phyloP scores from a whole-genome alignment of 1,284 basidiomycete genomes.

The Apiotrichum sp. region DNA sequence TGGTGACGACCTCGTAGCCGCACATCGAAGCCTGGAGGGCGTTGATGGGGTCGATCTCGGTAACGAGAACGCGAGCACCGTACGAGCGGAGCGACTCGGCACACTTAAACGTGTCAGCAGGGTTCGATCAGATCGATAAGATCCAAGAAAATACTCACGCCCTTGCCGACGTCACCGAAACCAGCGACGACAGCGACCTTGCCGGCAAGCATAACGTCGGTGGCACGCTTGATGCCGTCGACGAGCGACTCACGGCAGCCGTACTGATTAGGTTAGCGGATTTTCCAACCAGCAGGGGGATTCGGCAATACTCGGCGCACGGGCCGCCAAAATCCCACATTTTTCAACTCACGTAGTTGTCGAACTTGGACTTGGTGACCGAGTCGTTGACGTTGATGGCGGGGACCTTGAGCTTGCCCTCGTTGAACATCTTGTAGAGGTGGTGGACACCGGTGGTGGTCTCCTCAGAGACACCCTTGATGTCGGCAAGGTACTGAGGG shows the following conservation, averaged over 20 bases:
- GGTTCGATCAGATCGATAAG: too few species aligned
- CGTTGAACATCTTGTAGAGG: slow-evolving; percentile 94
- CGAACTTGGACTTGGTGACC: slow-evolving; percentile 99
- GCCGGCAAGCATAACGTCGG: slow-evolving; percentile 99
- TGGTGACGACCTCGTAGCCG: slow-evolving; percentile 96
- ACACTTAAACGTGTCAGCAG: slow-evolving; percentile 49
- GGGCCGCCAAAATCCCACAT: not conserved
- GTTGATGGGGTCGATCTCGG: slow-evolving; percentile 99
- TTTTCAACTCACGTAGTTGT: slow-evolving; percentile 50
- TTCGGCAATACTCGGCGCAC: not conserved
- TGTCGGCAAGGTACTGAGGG: slow-evolving; percentile 75
- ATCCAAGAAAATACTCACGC: slow-evolving; percentile 35
- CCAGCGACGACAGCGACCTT: slow-evolving; percentile 99
- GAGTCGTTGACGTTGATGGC: slow-evolving; percentile 99
- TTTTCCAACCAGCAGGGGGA: too few species aligned
- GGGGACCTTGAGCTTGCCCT: slow-evolving; percentile 92
- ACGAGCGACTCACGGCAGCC: slow-evolving; percentile 99
- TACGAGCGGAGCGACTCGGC: slow-evolving; percentile 96
- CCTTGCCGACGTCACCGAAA: slow-evolving; percentile 99
- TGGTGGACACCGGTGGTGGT: slow-evolving; percentile 99
- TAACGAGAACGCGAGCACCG: slow-evolving; percentile 91
- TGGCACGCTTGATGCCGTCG: slow-evolving; percentile 99
- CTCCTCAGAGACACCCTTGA: slow-evolving; percentile 95
- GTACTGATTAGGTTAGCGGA: slow-evolving; percentile 55
- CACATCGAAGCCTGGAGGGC: slow-evolving; percentile 99